Conservation (phyloP, 2,329 filamentous ascomycete species). For the Pseudogymnoascus sp. region DNA sequence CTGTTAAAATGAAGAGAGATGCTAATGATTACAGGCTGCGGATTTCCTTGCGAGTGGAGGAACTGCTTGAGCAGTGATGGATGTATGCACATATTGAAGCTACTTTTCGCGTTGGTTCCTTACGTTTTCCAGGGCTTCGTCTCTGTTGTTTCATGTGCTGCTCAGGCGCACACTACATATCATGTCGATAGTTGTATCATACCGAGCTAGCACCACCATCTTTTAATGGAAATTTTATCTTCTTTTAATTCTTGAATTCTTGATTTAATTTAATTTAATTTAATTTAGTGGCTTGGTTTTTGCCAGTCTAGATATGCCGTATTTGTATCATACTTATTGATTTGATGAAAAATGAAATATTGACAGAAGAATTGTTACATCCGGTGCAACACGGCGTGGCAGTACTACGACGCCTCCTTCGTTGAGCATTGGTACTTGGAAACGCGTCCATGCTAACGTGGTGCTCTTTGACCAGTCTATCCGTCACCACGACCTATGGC, state of each 20-base stretch:
- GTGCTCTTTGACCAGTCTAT: not conserved
- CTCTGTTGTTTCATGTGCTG: slow-evolving; percentile 13
- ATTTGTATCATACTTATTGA: not conserved
- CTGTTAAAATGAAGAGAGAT: not conserved
- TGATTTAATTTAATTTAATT: not conserved
- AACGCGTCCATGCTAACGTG: not conserved
- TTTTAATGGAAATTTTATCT: slow-evolving; percentile 5
- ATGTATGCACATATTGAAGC: slow-evolving; percentile 6
- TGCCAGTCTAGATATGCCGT: not conserved
- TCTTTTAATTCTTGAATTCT: slow-evolving; percentile 2
- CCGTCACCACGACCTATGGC: not conserved
- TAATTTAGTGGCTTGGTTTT: not conserved
- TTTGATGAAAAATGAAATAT: slow-evolving; percentile 15
- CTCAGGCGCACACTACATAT: slow-evolving; percentile 10
- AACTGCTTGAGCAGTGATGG: not conserved
- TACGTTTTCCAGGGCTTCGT: slow-evolving; percentile 1
- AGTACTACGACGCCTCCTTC: not conserved
- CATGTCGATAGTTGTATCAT: slow-evolving; percentile 9
- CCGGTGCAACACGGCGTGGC: not conserved
- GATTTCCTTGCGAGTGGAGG: slow-evolving; percentile 26
- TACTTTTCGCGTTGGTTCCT: slow-evolving; percentile 1
- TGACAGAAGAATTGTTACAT: not conserved
- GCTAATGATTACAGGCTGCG: slow-evolving; percentile 23
- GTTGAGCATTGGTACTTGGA: not conserved
- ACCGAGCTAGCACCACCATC: slow-evolving; percentile 5